These are phyloP conservation scores for Didymella sp. DNA, from an alignment of 2,329 filamentous ascomycete genomes.

Conservation along the genomic window DNA sequence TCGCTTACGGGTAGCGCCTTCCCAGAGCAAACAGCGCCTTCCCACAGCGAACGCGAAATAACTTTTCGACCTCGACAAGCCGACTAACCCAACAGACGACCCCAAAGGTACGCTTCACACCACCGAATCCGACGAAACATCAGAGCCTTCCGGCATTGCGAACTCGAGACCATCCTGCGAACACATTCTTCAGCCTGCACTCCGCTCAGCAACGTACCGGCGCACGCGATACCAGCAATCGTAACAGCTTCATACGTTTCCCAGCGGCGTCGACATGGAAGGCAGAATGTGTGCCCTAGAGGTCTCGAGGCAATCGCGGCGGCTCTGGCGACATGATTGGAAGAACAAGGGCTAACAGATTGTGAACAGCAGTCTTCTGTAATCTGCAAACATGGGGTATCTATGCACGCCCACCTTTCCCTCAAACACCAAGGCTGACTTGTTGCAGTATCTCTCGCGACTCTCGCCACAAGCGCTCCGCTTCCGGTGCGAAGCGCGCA, in stretches of 20 bases:
- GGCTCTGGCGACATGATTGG: constrained; percentile 15
- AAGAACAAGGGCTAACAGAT: constrained; percentile 39
- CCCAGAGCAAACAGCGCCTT: neutral
- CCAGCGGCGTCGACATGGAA: constrained; percentile 9
- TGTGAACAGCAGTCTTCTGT: constrained; percentile 52
- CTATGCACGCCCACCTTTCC: constrained; percentile 25
- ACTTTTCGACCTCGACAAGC: constrained; percentile 29
- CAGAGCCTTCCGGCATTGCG: constrained; percentile 28
- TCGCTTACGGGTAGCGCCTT: constrained; percentile 14
- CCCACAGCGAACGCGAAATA: constrained; percentile 5
- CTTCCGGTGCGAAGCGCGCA: constrained; percentile 88
- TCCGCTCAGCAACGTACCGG: constrained; percentile 27
- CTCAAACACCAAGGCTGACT: constrained; percentile 45
- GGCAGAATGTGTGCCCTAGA: constrained; percentile 7
- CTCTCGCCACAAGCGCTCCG: constrained; percentile 99
- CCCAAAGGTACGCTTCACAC: constrained; percentile 42
- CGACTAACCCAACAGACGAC: constrained; percentile 47
- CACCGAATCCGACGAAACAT: constrained; percentile 13
- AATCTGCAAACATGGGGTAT: constrained; percentile 62
- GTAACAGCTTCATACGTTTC: constrained; percentile 28
- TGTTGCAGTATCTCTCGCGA: constrained; percentile 90
- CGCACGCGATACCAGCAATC: constrained; percentile 29
- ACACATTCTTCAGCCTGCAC: constrained; percentile 18
- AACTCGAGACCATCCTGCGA: constrained; percentile 23
- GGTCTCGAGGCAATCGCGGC: constrained; percentile 21